phyloP scores from a whole-genome alignment of 345 rosid genomes.

The Acer yangbiense region DNA sequence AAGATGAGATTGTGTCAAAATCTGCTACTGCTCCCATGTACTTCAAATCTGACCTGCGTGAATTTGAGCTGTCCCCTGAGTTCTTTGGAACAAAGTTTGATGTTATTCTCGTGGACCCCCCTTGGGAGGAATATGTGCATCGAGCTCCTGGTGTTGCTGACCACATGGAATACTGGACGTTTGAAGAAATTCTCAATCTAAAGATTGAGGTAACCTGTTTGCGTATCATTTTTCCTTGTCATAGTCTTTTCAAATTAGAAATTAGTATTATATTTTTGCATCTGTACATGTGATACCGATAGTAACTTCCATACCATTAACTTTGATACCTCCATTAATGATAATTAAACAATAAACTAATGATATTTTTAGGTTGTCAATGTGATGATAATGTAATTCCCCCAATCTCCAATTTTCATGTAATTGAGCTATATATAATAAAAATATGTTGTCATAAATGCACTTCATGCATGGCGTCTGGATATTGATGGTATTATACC shows the following conservation, averaged over 20 bases:
- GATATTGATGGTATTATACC: not conserved
- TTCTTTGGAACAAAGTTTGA: slow-evolving; percentile 96
- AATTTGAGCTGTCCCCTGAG: slow-evolving; percentile 88
- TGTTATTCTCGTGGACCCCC: slow-evolving; percentile 97
- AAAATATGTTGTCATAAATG: not conserved
- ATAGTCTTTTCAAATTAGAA: slow-evolving; percentile 1
- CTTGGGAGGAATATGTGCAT: slow-evolving; percentile 99
- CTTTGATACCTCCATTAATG: not conserved
- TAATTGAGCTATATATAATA: not conserved
- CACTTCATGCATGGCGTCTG: not conserved
- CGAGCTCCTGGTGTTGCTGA: slow-evolving; percentile 99
- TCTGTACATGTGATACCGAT: not conserved
- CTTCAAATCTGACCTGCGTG: slow-evolving; percentile 73
- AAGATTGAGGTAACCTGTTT: slow-evolving; percentile 78
- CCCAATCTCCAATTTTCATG: not conserved
- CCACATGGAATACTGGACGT: slow-evolving; percentile 96
- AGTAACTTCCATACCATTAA: not conserved
- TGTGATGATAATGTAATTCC: not conserved
- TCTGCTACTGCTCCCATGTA: slow-evolving; percentile 97
- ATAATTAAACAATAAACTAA: not conserved
- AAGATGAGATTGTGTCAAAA: slow-evolving; percentile 93
- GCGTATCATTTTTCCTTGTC: slow-evolving; percentile 10
- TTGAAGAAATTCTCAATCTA: slow-evolving; percentile 90
- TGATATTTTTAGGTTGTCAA: not conserved
- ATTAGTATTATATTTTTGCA: slow-evolving; percentile 14